Conservation (phyloP, 148 eudicot species). For the Euryodendron excelsum region DNA sequence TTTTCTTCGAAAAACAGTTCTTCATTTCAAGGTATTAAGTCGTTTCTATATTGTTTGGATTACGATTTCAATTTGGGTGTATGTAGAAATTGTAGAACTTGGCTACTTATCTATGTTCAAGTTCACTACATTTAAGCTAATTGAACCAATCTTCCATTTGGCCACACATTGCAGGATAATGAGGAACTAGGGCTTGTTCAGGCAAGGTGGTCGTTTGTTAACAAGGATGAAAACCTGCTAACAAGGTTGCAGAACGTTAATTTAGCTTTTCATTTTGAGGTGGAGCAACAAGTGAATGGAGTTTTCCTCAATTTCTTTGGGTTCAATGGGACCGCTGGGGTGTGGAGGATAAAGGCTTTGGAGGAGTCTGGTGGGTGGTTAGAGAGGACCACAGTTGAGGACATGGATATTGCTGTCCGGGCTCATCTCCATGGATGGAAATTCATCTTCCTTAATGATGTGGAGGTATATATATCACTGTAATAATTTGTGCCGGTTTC, state of each 20-base stretch:
- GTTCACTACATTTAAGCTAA: background rate
- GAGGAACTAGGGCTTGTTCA: constrained; percentile 92
- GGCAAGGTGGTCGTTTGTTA: constrained; percentile 97
- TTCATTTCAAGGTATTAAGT: constrained; percentile 80
- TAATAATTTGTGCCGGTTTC: background rate
- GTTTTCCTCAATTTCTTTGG: constrained; percentile 85
- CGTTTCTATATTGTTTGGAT: background rate
- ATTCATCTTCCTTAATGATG: constrained; percentile 8
- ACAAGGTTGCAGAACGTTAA: constrained; percentile 86
- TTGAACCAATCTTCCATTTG: background rate
- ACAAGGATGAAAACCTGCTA: constrained; percentile 88
- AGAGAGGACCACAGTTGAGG: constrained; percentile 12
- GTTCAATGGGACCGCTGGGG: constrained; percentile 95
- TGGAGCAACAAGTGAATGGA: constrained; percentile 97
- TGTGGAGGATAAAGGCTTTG: constrained; percentile 92
- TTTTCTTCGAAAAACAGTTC: constrained; percentile 69
- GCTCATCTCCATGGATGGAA: constrained; percentile 17
- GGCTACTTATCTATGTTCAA: background rate
- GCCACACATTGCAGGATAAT: constrained; percentile 58
- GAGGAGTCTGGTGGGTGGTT: constrained; percentile 34
- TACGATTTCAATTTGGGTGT: background rate
- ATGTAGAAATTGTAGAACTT: background rate
- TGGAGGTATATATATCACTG: background rate
- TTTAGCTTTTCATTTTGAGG: constrained; percentile 92
- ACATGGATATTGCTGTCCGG: constrained; percentile 12